Base-by-base conservation (phyloP, 2,329 filamentous ascomycete genomes). In the Berkeleyomyces rouxiae region DNA sequence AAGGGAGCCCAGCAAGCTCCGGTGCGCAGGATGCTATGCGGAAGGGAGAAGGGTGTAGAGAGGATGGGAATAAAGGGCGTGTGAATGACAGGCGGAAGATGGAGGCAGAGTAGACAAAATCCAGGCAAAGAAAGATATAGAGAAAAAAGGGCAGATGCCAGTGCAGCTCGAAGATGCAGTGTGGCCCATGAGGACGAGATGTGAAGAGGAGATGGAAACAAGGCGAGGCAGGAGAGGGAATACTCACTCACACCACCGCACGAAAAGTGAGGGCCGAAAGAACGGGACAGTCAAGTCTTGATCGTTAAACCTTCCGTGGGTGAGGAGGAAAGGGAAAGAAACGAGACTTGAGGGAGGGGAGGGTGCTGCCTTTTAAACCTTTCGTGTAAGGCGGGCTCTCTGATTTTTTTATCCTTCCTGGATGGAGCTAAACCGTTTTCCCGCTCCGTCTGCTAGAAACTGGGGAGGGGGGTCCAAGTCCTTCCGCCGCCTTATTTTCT, bases 71-170 rank as follows among this genome's bases (percentile, higher is more conserved):
- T 44, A 11, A 42, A 40, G 13, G 36, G 33, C 36, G 23, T 23
- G 23, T 23, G 23, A 23, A 23, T 23, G 23, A 23, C 23, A 23
- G 7, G 33, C 33, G 31, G 36, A 37, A 31, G 23, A 47, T 13
- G 51, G 65, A 58, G 43, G 59, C 64, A 72, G 70, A 70, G 72
- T 72, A 70, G 68, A 74, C 70, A 75, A 76, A 74, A 74, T 72
- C 76, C 78, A 76, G 75, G 75, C 75, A 42, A 71, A 74, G 72
- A 70, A 76, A 76, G 76, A 76, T 58, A 58, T 58, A 61, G 43
- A 53, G 7, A 36, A n/a, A 11, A 51, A 55, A 51, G 36, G 6
- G 42, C 13, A 61, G 37, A 42, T 11, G 59, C 33, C 36, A 43
- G 42, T 23, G 49, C 40, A 53, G 49, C 39, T 23, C 5, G 13